Conservation (phyloP, 83 land plant genomes). For the Thuja plicata region DNA sequence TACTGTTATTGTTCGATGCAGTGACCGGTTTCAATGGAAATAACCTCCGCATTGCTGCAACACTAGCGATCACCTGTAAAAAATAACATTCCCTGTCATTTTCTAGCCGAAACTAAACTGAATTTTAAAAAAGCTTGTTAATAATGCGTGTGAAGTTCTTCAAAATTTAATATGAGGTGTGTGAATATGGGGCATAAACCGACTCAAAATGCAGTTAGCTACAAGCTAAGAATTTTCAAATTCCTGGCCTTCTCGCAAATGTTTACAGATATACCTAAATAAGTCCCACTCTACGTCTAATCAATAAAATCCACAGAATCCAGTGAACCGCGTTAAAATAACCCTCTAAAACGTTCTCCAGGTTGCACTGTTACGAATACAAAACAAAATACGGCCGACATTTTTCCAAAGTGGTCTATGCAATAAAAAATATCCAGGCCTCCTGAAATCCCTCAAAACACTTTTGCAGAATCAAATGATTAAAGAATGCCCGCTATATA, state of each 20-base stretch:
- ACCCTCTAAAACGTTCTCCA: neutral
- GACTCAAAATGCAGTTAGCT: neutral
- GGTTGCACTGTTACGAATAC: neutral
- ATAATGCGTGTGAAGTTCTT: neutral
- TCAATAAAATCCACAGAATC: neutral
- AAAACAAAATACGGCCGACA: neutral
- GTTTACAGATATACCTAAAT: neutral
- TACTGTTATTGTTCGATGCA: neutral
- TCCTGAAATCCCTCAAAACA: neutral
- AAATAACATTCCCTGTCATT: neutral
- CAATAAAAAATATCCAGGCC: neutral
- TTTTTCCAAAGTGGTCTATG: neutral
- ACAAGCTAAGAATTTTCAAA: neutral
- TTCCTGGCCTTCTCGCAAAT: neutral
- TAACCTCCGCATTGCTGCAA: conserved; percentile 4
- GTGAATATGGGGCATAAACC: neutral
- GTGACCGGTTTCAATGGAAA: conserved; percentile 11
- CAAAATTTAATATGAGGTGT: neutral
- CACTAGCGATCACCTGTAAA: neutral
- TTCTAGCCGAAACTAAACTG: neutral
- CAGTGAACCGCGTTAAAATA: neutral
- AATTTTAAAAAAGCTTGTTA: neutral
- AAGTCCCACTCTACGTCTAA: neutral
- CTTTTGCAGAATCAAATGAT: neutral
- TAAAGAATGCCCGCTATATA: neutral